phyloP scores from a whole-genome alignment of 2,329 filamentous ascomycete species.

The Fusarium sp. region DNA sequence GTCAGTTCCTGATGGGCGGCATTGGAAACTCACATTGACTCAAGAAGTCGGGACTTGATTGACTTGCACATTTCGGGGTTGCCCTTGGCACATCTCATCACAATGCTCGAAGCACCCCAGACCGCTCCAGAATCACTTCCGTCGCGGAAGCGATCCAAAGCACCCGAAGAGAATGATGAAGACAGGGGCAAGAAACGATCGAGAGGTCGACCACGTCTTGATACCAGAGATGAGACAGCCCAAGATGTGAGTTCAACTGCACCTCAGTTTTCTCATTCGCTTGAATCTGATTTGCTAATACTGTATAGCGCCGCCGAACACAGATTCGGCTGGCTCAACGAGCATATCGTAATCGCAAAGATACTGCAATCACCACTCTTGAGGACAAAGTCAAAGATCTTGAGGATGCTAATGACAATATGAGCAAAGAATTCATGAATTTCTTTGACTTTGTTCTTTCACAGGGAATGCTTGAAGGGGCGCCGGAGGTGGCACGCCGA shows the following conservation, averaged over 20 bases:
- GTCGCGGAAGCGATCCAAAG: constrained; percentile 43
- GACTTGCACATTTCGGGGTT: not conserved
- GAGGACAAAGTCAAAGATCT: constrained; percentile 77
- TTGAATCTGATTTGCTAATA: constrained; percentile 38
- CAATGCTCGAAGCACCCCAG: constrained; percentile 27
- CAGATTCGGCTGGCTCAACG: constrained; percentile 89
- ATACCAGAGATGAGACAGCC: constrained; percentile 81
- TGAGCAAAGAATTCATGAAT: constrained; percentile 77
- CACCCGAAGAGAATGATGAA: constrained; percentile 48
- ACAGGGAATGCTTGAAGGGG: constrained; percentile 67
- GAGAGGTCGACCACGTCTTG: constrained; percentile 79
- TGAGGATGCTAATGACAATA: constrained; percentile 76
- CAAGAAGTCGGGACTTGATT: not conserved
- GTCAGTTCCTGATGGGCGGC: not conserved
- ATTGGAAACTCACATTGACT: not conserved
- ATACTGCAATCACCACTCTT: constrained; percentile 80
- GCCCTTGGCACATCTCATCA: not conserved
- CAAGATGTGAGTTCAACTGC: constrained; percentile 72
- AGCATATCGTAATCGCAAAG: constrained; percentile 87
- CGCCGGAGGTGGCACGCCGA: constrained; percentile 68
- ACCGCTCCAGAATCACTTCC: not conserved
- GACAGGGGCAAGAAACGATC: constrained; percentile 68
- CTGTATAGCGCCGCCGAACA: constrained; percentile 76
- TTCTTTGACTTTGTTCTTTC: constrained; percentile 72
- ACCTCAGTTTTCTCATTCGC: not conserved